Base-by-base conservation (phyloP, 2,329 filamentous ascomycete species). In the Talaromyces sp. region DNA sequence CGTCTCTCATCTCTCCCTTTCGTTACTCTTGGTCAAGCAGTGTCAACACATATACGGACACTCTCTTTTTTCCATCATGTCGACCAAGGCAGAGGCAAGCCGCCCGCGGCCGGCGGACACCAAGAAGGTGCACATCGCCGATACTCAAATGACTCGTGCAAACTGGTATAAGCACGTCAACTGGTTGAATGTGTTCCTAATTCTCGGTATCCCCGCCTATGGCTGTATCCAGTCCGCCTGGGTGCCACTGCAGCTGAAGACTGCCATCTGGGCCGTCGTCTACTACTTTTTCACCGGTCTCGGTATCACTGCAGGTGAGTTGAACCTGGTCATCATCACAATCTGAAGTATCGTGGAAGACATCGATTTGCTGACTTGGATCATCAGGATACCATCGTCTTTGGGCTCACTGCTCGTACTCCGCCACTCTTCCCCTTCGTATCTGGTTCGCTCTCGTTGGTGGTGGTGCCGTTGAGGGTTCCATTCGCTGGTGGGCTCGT, bases 141-240 rank as follows among this genome's bases (percentile, higher is more conserved):
- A 95, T 60, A 84, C 84, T 58, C 88, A 89, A 52, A 87, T 95
- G 65, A 96, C 90, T 55, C 82, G 80, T 75, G 78, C 81, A 67
- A 96, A 96, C 80, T 94, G 90, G 89, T 86, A 91, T 77, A 88
- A 92, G 78, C 91, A 96, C 71, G 83, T 96, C 80, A 91, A 96
- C 82, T 96, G 91, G 91, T 82, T 96, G 62, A 96, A 96, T 74
- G 86, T 90, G 58, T 82, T 81, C 57, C 83, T 96, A 71, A 93
- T 96, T 71, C 74, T 95, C 61, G 80, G 88, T 62, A 82, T 96
- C 41, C 91, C 92, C 37, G 57, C 92, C 43, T 79, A 83, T 52
- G 91, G 91, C 58, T 82, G 88, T 69, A 75, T 94, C 64, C 82
- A 85, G 49, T 82, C 91, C 47, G 85, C 89, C 76, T 96, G 88